Conservation (phyloP, 2,329 filamentous ascomycete species). For the Claviceps lovelessii region DNA sequence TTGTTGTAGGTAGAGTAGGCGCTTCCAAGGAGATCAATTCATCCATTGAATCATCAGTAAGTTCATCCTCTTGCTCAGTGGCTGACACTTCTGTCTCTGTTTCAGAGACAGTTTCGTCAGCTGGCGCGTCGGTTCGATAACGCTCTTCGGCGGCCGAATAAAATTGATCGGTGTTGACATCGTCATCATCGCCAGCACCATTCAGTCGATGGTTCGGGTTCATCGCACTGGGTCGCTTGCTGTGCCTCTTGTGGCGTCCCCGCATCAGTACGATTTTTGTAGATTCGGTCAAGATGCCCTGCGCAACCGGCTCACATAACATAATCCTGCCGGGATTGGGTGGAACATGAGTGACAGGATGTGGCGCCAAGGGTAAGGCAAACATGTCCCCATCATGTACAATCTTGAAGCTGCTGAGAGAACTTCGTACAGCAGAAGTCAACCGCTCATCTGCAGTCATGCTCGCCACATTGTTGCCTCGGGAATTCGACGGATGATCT, state of each 20-base stretch:
- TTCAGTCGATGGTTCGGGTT: constrained; percentile 31
- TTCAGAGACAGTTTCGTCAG: constrained; percentile 47
- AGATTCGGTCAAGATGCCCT: constrained; percentile 61
- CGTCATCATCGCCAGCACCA: constrained; percentile 47
- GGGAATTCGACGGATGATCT: constrained; percentile 33
- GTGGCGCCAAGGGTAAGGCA: constrained; percentile 61
- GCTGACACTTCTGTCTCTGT: constrained; percentile 49
- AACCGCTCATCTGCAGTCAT: constrained; percentile 41
- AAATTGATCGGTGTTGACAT: constrained; percentile 81
- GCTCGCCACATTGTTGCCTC: constrained; percentile 23
- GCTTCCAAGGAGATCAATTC: constrained; percentile 84
- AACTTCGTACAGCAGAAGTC: constrained; percentile 54
- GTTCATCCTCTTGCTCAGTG: constrained; percentile 52
- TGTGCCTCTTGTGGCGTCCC: constrained; percentile 41
- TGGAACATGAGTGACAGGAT: constrained; percentile 74
- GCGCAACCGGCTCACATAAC: constrained; percentile 87
- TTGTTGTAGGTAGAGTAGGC: constrained; percentile 62
- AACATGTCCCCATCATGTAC: constrained; percentile 75
- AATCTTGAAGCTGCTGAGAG: constrained; percentile 56
- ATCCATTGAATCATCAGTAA: constrained; percentile 84
- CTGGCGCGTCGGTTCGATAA: constrained; percentile 40
- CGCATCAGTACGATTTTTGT: constrained; percentile 76
- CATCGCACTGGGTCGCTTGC: constrained; percentile 32
- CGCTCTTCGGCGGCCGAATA: constrained; percentile 82
- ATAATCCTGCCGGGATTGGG: constrained; percentile 76